A percentile compares a stretch with the other conserved stretches of the same genome.
phyloP scores from a whole-genome alignment of 2,329 filamentous ascomycete genomes.

The Colletotrichum costaricense region DNA sequence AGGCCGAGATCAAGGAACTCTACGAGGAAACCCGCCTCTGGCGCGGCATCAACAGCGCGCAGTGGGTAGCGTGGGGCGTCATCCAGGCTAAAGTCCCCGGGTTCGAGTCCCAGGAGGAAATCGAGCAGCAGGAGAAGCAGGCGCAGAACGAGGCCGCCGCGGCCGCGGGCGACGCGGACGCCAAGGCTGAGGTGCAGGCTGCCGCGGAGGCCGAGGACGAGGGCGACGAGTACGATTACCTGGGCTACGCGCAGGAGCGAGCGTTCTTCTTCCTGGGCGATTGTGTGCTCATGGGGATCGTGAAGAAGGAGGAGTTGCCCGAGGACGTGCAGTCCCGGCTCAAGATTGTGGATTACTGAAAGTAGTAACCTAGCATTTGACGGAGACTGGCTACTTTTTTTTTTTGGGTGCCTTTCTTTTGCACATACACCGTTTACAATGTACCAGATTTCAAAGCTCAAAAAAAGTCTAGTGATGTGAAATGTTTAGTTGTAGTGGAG shows the following conservation, averaged over 20 bases:
- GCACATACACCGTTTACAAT: background rate
- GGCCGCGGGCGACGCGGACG: constrained; percentile 41
- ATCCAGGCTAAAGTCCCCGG: constrained; percentile 91
- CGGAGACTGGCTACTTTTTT: background rate
- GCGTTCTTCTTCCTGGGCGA: constrained; percentile 97
- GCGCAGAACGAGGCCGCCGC: constrained; percentile 42
- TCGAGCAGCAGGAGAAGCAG: constrained; percentile 37
- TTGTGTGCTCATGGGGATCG: constrained; percentile 79
- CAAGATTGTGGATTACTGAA: constrained; percentile 76
- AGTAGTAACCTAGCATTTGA: background rate
- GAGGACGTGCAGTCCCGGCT: constrained; percentile 70
- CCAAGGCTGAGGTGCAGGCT: constrained; percentile 30
- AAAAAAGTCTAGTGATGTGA: background rate
- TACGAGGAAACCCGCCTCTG: constrained; percentile 85
- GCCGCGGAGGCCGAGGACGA: constrained; percentile 54
- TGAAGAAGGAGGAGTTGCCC: constrained; percentile 81
- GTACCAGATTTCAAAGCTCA: background rate
- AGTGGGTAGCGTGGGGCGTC: constrained; percentile 97
- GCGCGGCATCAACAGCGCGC: constrained; percentile 87
- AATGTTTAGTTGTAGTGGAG: background rate
- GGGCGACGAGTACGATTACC: constrained; percentile 89
- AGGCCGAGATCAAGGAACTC: constrained; percentile 76
- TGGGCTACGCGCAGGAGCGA: constrained; percentile 89
- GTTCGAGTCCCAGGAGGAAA: constrained; percentile 62
- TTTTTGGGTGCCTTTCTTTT: background rate